These are phyloP conservation scores for Talaromyces wortmannii DNA, from an alignment of 495 filamentous ascomycete species.

Conservation along the genomic window DNA sequence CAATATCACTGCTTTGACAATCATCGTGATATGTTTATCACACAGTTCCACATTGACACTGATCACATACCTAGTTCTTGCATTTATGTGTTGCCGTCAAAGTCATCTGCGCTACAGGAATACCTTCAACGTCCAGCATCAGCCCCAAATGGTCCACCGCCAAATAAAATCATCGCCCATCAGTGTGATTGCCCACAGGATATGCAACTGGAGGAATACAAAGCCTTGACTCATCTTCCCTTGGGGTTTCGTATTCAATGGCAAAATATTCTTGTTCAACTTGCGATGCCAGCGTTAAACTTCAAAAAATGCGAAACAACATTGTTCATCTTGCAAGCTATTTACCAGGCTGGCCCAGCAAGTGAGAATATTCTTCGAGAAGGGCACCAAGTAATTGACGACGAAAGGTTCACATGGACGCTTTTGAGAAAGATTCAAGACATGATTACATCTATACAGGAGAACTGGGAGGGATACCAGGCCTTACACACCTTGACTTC, in stretches of 20 bases:
- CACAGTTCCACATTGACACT: background rate
- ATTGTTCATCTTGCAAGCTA: slow-evolving; percentile 41
- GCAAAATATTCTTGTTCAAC: slow-evolving; percentile 47
- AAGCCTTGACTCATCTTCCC: slow-evolving; percentile 38
- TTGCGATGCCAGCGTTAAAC: slow-evolving; percentile 35
- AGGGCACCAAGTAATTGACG: slow-evolving; percentile 19
- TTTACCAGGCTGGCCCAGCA: slow-evolving; percentile 23
- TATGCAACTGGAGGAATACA: slow-evolving; percentile 44
- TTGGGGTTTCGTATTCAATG: slow-evolving; percentile 44
- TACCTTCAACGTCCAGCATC: slow-evolving; percentile 19
- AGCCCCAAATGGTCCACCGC: background rate
- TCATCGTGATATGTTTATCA: too few relatives aligned
- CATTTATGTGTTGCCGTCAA: slow-evolving; percentile 22
- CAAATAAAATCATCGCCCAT: slow-evolving; percentile 33
- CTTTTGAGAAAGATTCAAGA: slow-evolving; percentile 16
- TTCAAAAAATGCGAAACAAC: slow-evolving; percentile 37
- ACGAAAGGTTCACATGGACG: slow-evolving; percentile 12
- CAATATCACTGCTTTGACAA: too few relatives aligned
- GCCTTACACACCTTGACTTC: slow-evolving; percentile 28
- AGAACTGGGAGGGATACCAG: slow-evolving; percentile 42
- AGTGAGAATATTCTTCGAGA: slow-evolving; percentile 4
- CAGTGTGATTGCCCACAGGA: slow-evolving; percentile 32
- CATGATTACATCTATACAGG: slow-evolving; percentile 20
- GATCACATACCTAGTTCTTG: slow-evolving; percentile 13
- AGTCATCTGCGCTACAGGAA: slow-evolving; percentile 18